These are phyloP conservation scores for Boletus barrowsii DNA, from an alignment of 768 basidiomycete species.

Conservation along the genomic window DNA sequence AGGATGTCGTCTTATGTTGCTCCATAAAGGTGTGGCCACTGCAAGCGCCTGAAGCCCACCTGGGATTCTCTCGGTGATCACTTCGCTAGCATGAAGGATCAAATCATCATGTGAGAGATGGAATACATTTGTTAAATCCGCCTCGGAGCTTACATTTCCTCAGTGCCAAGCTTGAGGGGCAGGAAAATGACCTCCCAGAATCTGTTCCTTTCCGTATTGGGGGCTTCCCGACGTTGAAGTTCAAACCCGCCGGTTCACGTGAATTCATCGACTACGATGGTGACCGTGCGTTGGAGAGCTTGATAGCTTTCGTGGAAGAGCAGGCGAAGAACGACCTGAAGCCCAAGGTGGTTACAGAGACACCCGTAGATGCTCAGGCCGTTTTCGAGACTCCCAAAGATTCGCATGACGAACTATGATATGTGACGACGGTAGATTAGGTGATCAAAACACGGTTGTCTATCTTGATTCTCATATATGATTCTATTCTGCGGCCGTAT, in stretches of 20 bases:
- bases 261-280: conserved; percentile 94
- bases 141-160: conserved; percentile 8
- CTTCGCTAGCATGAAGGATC: conserved; percentile 71
- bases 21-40: conserved; percentile 78
- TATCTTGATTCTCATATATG: conserved; percentile 21
- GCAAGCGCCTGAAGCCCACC: conserved; percentile 92
- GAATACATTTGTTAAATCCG: background rate
- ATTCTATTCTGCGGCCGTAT: conserved; percentile 11
- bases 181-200: conserved; percentile 92
- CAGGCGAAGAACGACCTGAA: conserved; percentile 73
- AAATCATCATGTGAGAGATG: conserved; percentile 66
- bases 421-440: conserved; percentile 8
- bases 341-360: conserved; percentile 27
- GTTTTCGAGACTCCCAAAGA: conserved; percentile 26
- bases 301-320: conserved; percentile 81
- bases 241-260: conserved; percentile 83
- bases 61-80: conserved; percentile 92
- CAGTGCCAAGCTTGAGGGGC: conserved; percentile 94
- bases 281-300: conserved; percentile 81
- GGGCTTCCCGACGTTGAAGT: conserved; percentile 95
- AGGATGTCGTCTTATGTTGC: background rate
- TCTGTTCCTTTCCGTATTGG: conserved; percentile 81
- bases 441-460: conserved; percentile 16
- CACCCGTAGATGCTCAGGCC: conserved; percentile 20
- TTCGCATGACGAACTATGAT: conserved; percentile 31